Base-by-base conservation (phyloP, 257 asterid species). In the Lycium ferocissimum region DNA sequence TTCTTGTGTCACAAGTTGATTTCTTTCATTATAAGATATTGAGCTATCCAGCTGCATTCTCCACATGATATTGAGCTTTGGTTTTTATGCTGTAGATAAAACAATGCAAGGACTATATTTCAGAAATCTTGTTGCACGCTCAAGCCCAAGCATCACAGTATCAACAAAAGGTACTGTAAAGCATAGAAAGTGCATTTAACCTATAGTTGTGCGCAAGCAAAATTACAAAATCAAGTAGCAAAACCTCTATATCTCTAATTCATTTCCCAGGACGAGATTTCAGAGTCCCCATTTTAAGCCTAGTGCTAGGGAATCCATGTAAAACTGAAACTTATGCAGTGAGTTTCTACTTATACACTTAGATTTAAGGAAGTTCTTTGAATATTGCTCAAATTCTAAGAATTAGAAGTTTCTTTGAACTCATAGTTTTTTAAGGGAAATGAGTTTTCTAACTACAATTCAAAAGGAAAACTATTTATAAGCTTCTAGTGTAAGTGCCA, bases 131-230 rank as follows among this genome's bases (percentile, higher is more conserved):
- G 71, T 81, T 94, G 94, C 98, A 94, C 80, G 92, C 97, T 86
- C 97, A 95, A 89, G 97, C 98, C 76, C 98, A 95, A 87, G 93
- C 98, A 86, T 89, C 92, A 47, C 98, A 93, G 87, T 95, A 93
- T 89, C 97, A 95, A 86, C 91, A 93, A 78, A 94, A 90, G 98
- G 98, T 95, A 91, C 47, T 71, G 61, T 73, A 33, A 49, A 84
- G 56, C 37, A 38, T 47, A 20, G 82, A 35, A 75, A 75, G 81
- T 51, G 63, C 82, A 51, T 76, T 51, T 7, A 76, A 76, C 82
- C 63, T 76, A 53, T 76, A 5, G 9, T 22, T 76, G 63, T 4
- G 81, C 20, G 81, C 45, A 22, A 54, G 43, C 12, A 33, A 33
- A n/a, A 62, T 15, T 4, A 65, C 33, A 53, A 56, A 26, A 59